Base-by-base conservation (phyloP, 768 basidiomycete genomes). In the Pilatotrama ljubarskyi region DNA sequence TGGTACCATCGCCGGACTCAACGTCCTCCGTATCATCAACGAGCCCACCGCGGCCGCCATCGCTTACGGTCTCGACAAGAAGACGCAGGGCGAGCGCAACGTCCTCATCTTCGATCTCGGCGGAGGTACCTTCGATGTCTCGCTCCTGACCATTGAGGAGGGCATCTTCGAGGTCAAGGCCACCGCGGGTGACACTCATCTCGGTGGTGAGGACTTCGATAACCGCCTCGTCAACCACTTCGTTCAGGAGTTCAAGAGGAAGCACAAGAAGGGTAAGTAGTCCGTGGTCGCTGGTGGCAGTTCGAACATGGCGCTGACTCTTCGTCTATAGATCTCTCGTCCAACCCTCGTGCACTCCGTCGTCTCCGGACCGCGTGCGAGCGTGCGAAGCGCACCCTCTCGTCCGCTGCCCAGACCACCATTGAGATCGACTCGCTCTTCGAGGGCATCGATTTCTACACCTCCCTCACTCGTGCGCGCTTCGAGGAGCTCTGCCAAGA, bases 161-260 rank as follows among this genome's bases (percentile, higher is more conserved):
- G 95, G 95, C 76, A 95, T 97, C 75, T 96, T 97, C 78, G 95
- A 95, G 73, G 95, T 98, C 76, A 93, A 95, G 84, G 94, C 95
- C 57, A 97, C 95, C 58, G 95, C 95, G 55, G 95, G 95, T 83
- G 95, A 97, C 79, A 97, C 95, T 54, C 95, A 98, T 76, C 84
- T 98, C 76, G 95, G 95, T 77, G 95, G 95, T 77, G 95, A 97
- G 75, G 95, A 98, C 76, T 98, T 98, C 67, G 95, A 98, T 76
- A 96, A 96, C 80, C 88, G 94, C 66, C 92, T 98, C 67, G 93
- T 98, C 74, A 94, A 93, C 77, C 93, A 95, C 83, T 95, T 97
- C 72, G 88, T 89, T 62, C 92, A 95, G 75, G 92, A 96, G 76
- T 96, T 96, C 84, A 96, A 96, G 85, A 85, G 91, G 74, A 96